phyloP scores from a whole-genome alignment of 805 yeast genomes.

The Brettanomyces naardenensis region DNA sequence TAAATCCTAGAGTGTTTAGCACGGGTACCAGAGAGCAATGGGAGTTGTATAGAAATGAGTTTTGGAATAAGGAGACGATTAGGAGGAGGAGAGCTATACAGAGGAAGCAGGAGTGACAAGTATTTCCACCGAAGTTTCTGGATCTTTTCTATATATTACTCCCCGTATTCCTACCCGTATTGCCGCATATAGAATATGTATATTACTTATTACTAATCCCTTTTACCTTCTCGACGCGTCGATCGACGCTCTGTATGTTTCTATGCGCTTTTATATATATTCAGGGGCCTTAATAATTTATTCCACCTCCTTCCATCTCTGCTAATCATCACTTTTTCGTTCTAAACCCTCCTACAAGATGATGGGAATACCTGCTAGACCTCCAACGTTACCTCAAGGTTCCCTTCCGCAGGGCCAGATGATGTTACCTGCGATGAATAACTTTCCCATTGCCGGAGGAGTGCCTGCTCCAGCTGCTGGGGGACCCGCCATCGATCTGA shows the following conservation, averaged over 20 bases:
- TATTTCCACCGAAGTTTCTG: background rate
- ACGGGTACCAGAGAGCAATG: conserved; percentile 86
- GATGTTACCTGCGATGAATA: background rate
- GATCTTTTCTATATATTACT: too few species aligned
- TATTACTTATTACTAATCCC: too few species aligned
- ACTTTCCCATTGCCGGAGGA: background rate
- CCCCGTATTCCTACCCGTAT: too few species aligned
- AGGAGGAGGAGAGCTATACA: conserved; percentile 37
- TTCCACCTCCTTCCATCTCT: background rate
- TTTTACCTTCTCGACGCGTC: too few species aligned
- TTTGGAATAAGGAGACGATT: conserved; percentile 81
- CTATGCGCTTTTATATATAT: too few species aligned
- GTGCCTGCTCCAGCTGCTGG: background rate
- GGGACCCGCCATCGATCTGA: conserved; percentile 2
- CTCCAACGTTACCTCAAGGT: background rate
- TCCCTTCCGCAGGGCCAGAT: background rate
- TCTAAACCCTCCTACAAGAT: too few species aligned
- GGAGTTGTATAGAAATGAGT: conserved; percentile 90
- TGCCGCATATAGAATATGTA: too few species aligned
- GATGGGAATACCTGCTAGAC: conserved; percentile 2
- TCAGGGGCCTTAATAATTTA: background rate
- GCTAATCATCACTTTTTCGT: too few species aligned
- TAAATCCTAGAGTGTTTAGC: conserved; percentile 74
- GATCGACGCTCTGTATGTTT: too few species aligned
- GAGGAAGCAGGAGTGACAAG: conserved; percentile 6